Evolutionary conservation across 2,329 filamentous ascomycete species (phyloP), one percentile per base, ranked within the genome.

Genomic region (Aspergillus tubingensis): DNA sequence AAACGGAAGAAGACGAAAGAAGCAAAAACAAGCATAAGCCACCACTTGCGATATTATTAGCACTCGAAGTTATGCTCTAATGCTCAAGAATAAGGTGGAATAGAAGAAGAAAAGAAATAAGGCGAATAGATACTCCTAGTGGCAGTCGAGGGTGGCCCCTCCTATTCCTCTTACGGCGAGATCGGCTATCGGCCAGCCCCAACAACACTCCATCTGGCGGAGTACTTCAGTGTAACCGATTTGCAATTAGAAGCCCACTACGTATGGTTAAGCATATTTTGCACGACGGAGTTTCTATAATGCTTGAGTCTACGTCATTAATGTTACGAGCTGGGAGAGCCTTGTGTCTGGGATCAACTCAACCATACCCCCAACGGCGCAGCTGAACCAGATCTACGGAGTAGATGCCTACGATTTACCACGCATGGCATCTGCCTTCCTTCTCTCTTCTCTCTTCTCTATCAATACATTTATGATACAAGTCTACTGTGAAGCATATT

Each of bases 71-170:
- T 15, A 27, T 21, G 19, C 21, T 44, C 41, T 5, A 10, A 36
- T 36, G 32, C 11, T 13, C 32, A 36, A 49, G 44, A 10, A 21
- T 15, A 30, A 49, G 23, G 23, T 27, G 23, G 51, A 27, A 21
- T 23, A 30, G 15, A 41, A 30, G 32, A 39, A 49, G 52, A 21
- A 30, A 17, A 3, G n/a, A 43, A 30, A 13, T 1, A 41, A 30
- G 51, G 51, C 23, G 38, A 43, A 54, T 30, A 41, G 36, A 54
- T 54, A 30, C 32, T 43, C 32, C 51, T 54, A 53, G 49, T 53
- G 7, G 36, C 15, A 58, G 39, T 25, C 41, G 41, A 27, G 25
- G 53, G 49, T 58, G 49, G 56, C 41, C 25, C 38, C 56, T 54
- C 56, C 36, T 58, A 53, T 54, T 44, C 19, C 32, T 10, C 13